Evolutionary conservation across 805 yeast species (phyloP).

Genomic region (Cyberlindnera euphorbiiphila): DNA sequence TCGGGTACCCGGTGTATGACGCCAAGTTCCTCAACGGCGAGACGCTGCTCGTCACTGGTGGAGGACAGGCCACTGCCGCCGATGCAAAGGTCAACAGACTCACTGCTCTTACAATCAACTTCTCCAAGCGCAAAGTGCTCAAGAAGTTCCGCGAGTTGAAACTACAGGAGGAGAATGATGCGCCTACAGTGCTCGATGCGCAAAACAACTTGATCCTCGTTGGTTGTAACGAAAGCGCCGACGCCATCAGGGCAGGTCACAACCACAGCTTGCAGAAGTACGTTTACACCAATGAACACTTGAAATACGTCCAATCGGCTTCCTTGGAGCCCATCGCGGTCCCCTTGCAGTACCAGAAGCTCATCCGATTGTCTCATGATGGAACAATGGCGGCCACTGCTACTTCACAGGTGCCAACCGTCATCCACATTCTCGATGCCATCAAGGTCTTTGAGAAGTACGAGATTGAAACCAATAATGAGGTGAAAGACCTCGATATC

Average conservation of each 20-base stretch:
- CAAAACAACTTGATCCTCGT: conserved; percentile 49
- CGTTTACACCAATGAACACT: conserved; percentile 61
- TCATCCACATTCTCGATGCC: conserved; percentile 59
- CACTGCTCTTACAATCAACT: conserved; percentile 63
- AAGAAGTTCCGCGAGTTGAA: conserved; percentile 69
- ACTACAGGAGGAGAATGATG: conserved; percentile 66
- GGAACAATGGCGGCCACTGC: conserved; percentile 66
- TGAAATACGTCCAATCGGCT: conserved; percentile 61
- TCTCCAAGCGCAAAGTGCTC: conserved; percentile 45
- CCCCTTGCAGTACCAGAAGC: conserved; percentile 48
- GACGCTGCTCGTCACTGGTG: conserved; percentile 72
- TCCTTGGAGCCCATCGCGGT: conserved; percentile 45
- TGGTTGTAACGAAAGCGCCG: conserved; percentile 74
- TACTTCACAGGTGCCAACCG: conserved; percentile 65
- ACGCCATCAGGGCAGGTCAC: conserved; percentile 51
- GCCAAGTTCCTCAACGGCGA: conserved; percentile 65
- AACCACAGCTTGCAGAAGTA: conserved; percentile 71
- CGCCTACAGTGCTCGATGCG: conserved; percentile 78
- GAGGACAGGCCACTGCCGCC: too few relatives aligned
- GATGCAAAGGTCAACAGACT: conserved; percentile 58
- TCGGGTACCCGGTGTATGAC: conserved; percentile 78
- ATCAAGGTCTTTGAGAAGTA: conserved; percentile 51
- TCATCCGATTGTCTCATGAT: conserved; percentile 54
- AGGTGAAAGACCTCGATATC: conserved; percentile 62
- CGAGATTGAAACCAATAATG: conserved; percentile 53